These are phyloP conservation scores for Boletus barrowsii DNA, from an alignment of 768 basidiomycete species.

Conservation along the genomic window DNA sequence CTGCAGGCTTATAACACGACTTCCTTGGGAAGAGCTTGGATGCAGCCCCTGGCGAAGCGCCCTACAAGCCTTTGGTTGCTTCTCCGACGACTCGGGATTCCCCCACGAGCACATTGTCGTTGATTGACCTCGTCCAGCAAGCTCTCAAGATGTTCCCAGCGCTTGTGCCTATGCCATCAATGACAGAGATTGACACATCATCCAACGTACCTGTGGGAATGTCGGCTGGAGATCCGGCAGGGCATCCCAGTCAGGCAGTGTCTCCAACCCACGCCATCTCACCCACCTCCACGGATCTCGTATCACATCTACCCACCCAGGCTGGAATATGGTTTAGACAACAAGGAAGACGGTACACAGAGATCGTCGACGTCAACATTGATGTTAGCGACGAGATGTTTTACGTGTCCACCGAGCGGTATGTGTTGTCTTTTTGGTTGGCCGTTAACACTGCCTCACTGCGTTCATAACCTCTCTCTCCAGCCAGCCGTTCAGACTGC, in stretches of 20 bases:
- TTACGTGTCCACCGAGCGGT: slow-evolving; percentile 15
- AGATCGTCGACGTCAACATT: slow-evolving; percentile 24
- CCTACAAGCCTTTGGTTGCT: neutral
- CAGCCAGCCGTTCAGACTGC: slow-evolving; percentile 12
- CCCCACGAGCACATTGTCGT: neutral
- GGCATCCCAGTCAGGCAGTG: neutral
- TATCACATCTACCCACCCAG: slow-evolving; percentile 14
- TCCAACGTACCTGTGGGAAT: neutral
- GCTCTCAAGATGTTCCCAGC: slow-evolving; percentile 4
- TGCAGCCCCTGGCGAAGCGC: neutral
- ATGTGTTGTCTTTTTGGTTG: slow-evolving; percentile 1
- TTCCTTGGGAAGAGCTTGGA: neutral
- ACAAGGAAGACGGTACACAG: slow-evolving; percentile 15
- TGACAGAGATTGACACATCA: too few species aligned
- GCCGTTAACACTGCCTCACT: too few species aligned
- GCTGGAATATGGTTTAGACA: slow-evolving; percentile 29
- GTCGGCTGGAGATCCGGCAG: neutral
- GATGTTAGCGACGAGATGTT: slow-evolving; percentile 23
- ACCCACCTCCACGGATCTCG: neutral
- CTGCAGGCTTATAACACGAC: slow-evolving; percentile 5
- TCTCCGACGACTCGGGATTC: slow-evolving; percentile 4
- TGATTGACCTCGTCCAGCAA: slow-evolving; percentile 5
- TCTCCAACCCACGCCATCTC: neutral
- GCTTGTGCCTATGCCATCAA: neutral
- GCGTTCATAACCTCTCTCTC: neutral